A percentile compares a stretch with the other conserved stretches of the same genome.
Evolutionary conservation across 2,329 filamentous ascomycete genomes (phyloP).

Genomic region (Alternaria solani): DNA sequence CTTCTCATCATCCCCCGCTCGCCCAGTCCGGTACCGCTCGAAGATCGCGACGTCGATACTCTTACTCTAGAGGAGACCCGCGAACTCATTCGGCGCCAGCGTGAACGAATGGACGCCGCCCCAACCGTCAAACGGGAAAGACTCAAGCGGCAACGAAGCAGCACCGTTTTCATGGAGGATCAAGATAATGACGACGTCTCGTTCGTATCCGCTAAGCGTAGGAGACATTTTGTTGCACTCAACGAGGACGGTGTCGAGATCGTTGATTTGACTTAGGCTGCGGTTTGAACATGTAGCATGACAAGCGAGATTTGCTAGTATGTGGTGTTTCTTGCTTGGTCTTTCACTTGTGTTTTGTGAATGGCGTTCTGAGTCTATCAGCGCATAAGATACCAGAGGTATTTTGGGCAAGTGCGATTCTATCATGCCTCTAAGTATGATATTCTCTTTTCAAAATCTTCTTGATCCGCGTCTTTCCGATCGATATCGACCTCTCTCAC

Average conservation of each 20-base stretch:
- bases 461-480: neutral
- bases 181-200: slow-evolving; percentile 15
- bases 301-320: neutral
- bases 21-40: slow-evolving; percentile 33
- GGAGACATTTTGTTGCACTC: neutral
- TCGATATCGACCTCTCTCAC: neutral
- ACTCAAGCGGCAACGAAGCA: slow-evolving; percentile 20
- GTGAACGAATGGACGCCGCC: slow-evolving; percentile 8
- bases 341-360: neutral
- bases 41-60: slow-evolving; percentile 22
- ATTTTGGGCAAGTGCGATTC: neutral
- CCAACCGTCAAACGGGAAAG: slow-evolving; percentile 16
- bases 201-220: slow-evolving; percentile 22
- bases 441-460: neutral
- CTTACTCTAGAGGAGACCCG: slow-evolving; percentile 26
- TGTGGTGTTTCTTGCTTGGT: neutral
- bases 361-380: neutral
- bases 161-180: neutral
- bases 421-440: neutral
- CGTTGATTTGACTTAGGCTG: slow-evolving; percentile 29
- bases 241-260: slow-evolving; percentile 26
- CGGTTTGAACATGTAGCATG: neutral
- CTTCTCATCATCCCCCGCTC: slow-evolving; percentile 43
- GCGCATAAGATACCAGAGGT: neutral
- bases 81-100: slow-evolving; percentile 26